Evolutionary conservation across 2,329 filamentous ascomycete genomes (phyloP).

Genomic region (Claviceps quebecensis): DNA sequence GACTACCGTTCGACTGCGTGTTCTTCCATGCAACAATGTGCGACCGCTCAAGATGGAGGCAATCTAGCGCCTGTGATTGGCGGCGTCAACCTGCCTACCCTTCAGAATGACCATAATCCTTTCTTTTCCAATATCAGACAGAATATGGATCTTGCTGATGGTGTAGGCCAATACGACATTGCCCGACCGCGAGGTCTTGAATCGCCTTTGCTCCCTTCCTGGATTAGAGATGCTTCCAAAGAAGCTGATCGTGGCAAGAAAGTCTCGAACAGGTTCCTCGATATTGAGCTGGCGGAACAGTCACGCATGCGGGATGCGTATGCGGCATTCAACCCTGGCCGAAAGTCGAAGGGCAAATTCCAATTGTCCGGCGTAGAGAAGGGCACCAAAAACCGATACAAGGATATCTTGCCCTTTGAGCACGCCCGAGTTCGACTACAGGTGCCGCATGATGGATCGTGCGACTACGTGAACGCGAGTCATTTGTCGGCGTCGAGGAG

Average conservation of each 20-base stretch:
- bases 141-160: constrained; percentile 87
- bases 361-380: constrained; percentile 89
- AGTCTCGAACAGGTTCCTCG: constrained; percentile 71
- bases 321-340: constrained; percentile 31
- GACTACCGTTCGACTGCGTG: constrained; percentile 32
- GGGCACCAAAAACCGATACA: constrained; percentile 90
- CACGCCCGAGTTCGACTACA: constrained; percentile 76
- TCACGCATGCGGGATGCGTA: constrained; percentile 79
- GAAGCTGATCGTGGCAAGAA: constrained; percentile 59
- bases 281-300: constrained; percentile 74
- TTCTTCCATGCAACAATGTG: constrained; percentile 5
- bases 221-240: constrained; percentile 59
- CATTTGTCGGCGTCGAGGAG: constrained; percentile 67
- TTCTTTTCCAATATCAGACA: constrained; percentile 96
- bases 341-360: constrained; percentile 26
- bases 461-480: constrained; percentile 94
- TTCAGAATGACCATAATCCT: constrained; percentile 58
- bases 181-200: constrained; percentile 31
- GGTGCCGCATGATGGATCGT: constrained; percentile 49
- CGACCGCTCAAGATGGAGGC: constrained; percentile 19
- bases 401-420: constrained; percentile 94
- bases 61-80: constrained; percentile 62
- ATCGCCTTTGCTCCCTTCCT: constrained; percentile 49
- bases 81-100: constrained; percentile 67
- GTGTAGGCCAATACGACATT: constrained; percentile 70